phyloP scores from a whole-genome alignment of 2,329 filamentous ascomycete species.

The Phoma herbarum region DNA sequence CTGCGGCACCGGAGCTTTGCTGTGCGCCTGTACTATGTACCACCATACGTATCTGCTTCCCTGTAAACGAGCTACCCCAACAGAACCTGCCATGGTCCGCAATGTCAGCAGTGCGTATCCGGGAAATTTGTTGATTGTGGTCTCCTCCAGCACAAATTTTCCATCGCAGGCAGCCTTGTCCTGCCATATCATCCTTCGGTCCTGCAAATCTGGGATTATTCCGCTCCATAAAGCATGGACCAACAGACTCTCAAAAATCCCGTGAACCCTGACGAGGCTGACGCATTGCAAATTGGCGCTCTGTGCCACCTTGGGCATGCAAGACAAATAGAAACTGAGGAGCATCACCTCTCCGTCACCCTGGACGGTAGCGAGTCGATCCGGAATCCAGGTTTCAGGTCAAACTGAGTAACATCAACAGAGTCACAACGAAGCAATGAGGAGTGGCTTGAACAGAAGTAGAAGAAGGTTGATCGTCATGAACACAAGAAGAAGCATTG shows the following conservation, averaged over 20 bases:
- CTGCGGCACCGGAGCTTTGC: not conserved
- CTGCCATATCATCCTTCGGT: slow-evolving; percentile 2
- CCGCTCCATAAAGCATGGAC: slow-evolving; percentile 9
- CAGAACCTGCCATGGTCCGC: not conserved
- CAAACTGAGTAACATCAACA: slow-evolving; percentile 40
- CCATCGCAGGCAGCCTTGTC: not conserved
- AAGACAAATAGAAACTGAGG: slow-evolving; percentile 19
- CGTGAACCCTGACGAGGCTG: slow-evolving; percentile 25
- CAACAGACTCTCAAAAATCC: slow-evolving; percentile 7
- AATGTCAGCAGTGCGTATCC: not conserved
- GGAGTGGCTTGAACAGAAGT: slow-evolving; percentile 21
- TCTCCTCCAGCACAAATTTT: not conserved
- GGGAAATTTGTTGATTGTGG: not conserved
- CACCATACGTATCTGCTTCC: slow-evolving; percentile 5
- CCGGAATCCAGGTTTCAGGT: slow-evolving; percentile 46
- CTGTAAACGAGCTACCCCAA: not conserved
- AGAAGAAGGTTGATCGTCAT: slow-evolving; percentile 21
- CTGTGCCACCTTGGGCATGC: slow-evolving; percentile 33
- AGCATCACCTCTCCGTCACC: slow-evolving; percentile 25
- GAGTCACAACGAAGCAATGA: slow-evolving; percentile 29
- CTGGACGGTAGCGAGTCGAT: slow-evolving; percentile 30
- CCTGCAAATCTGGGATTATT: not conserved
- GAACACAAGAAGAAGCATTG: slow-evolving; percentile 23
- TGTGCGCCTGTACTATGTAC: slow-evolving; percentile 1
- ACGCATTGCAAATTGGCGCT: slow-evolving; percentile 19